These are phyloP conservation scores for Thalassiosira sp. DNA, from an alignment of 352 stramenopile genomes.

Conservation along the genomic window DNA sequence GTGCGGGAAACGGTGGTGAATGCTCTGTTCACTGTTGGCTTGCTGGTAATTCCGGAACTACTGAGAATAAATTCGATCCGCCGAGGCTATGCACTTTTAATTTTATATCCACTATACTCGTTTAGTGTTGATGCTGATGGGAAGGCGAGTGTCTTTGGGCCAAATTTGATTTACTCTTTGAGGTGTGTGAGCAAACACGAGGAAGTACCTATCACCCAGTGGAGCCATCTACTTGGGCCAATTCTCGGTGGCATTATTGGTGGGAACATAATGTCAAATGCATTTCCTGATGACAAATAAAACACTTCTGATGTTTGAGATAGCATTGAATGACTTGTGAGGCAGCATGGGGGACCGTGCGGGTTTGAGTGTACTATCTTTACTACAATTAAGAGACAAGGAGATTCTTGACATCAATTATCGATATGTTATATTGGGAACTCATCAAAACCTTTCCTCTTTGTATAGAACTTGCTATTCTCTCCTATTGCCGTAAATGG, in stretches of 20 bases:
- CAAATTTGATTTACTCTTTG: slow-evolving; percentile 51
- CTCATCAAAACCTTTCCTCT: no score
- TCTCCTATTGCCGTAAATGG: slow-evolving; percentile 10
- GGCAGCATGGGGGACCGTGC: no score
- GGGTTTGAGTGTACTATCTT: no score
- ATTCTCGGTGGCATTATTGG: slow-evolving; percentile 52
- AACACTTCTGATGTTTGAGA: no score
- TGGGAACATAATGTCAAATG: slow-evolving; percentile 52
- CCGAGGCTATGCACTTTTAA: slow-evolving; percentile 33
- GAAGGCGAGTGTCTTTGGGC: slow-evolving; percentile 42
- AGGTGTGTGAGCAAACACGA: slow-evolving; percentile 25
- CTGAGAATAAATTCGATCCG: slow-evolving; percentile 56
- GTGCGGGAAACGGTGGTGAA: slow-evolving; percentile 47
- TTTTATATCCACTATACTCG: slow-evolving; percentile 62
- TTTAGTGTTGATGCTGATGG: slow-evolving; percentile 49
- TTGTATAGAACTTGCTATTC: slow-evolving; percentile 37
- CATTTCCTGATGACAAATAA: slow-evolving; percentile 60
- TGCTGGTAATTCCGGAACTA: slow-evolving; percentile 59
- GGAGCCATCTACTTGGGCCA: slow-evolving; percentile 34
- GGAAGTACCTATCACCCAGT: slow-evolving; percentile 10
- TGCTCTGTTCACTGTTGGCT: slow-evolving; percentile 38
- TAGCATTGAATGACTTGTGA: no score
- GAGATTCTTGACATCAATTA: no score
- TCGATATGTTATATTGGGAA: no score
- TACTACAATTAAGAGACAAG: no score